Base-by-base conservation (phyloP, 2,329 filamentous ascomycete genomes). In the Fonsecaea multimorphosa region DNA sequence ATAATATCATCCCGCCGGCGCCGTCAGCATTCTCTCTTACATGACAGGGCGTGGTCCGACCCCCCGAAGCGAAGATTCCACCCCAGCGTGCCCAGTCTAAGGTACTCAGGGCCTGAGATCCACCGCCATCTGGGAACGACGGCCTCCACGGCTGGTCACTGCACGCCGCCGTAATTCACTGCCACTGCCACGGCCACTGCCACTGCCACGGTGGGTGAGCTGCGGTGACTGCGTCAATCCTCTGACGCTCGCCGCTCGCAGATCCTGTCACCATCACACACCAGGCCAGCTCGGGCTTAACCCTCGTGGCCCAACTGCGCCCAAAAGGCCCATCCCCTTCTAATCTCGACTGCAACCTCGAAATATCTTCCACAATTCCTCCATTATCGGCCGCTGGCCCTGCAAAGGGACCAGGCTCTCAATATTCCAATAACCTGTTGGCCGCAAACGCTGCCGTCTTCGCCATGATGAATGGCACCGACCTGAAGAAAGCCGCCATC, bases 401-500 rank as follows among this genome's bases (percentile, higher is more conserved):
- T 73, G 63, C 56, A 72, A 67, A 64, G 71, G 69, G 61, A 73
- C 71, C 58, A 74, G 64, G 52, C 66, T 64, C 36, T 63, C 60
- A 68, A 55, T 40, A 65, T 40, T 58, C 63, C 34, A 49, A 67
- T 59, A 65, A 52, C 36, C 55, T 68, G 63, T 63, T 72, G 61
- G 68, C 70, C 60, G 61, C 68, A 29, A 70, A 69, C 70, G 71
- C 71, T 63, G 70, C 71, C 51, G 68, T 62, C 54, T 62, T 67
- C 56, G 70, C 69, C 56, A 86, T 73, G 72, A 88, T 88, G 86
- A 88, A 88, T 81, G 85, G 86, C 75, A 82, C 82, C 75, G 85
- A 87, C 73, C 84, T 87, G 74, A 87, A 86, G 74, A 87, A 88
- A 78, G 84, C 85, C 63, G 86, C 86, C 74, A 84, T 88, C 78